Evolutionary conservation across 2,329 filamentous ascomycete genomes (phyloP), one percentile per base, ranked within the genome.

Genomic region (Trichothecium sympodiale): DNA sequence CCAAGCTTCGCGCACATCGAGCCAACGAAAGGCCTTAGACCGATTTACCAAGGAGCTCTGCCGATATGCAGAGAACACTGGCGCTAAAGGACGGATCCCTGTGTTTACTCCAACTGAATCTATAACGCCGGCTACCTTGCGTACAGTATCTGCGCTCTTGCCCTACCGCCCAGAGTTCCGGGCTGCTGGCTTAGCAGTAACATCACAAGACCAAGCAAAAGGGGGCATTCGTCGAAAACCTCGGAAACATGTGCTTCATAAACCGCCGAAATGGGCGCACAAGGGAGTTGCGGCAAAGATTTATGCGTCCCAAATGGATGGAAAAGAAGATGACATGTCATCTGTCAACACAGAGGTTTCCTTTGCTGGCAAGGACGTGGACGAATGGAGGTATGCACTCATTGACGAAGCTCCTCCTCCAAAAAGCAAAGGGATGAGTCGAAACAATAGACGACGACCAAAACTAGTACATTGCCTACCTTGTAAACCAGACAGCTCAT

Each of bases 171-270:
- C 62, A 4, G 62, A 77, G 40, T 74, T 77, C 41, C 56, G 55
- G 38, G 61, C 61, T 38, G 71, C 67, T 36, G 70, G 71, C 2
- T 57, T 77, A 34, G 70, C 71, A 2, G 65, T 77, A 2, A 76
- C 73, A 9, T 74, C 72, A 26, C 53, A 52, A 31, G 41, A 57
- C 42, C 40, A 71, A 64, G 43, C 64, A 62, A 50, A 56, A 39
- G 15, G 45, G 29, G 35, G 47, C 30, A 30, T 48, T 38, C 30
- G 14, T n/a, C 17, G 28, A 9, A 30, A 10, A 31, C 9, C 26
- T 6, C 17, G 16, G 7, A n/a, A 15, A 13, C 18, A 17, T 25
- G 32, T 29, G 26, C 16, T 26, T 20, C 31, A 16, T 31, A 29
- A 23, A 31, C 6, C 20, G 20, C 10, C 6, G 6, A 33, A 33